Base-by-base conservation (phyloP, 2,329 filamentous ascomycete genomes). In the Calonectria ilicicola region DNA sequence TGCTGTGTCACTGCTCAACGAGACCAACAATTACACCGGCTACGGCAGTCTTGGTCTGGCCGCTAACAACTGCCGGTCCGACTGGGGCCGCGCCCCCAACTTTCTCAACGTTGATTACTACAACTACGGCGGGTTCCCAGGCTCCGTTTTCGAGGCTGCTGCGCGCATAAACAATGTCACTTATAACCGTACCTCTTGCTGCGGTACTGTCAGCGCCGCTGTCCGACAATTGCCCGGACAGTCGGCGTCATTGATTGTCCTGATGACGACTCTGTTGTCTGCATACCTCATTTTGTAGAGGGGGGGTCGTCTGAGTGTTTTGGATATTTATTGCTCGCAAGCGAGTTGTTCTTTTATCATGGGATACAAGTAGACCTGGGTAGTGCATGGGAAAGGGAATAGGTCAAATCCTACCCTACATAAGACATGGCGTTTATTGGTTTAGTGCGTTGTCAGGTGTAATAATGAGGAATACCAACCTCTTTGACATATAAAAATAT, bases 21-120 rank as follows among this genome's bases (percentile, higher is more conserved):
- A 89, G 72, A 96, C 94, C 21, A 97, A 97, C 80, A 91, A 89
- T 15, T 88, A 88, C 15, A 87, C 86, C 1, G 93, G 93, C 19
- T 86, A 83, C 66, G 93, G 94, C 38, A 94, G 91, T 79, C 84
- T 96, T 8, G 94, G 94, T 0, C 76, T 85, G 17, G 90, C 90
- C 70, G 91, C 91, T 1, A 83, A 89, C n/a, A 90, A 91, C 72
- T 97, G 95, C 81, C 82, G 83, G 15, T 71, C 79, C 1, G 82
- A 86, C 60, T 97, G 93, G 93, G 87, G 87, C 23, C 89, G 90
- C 10, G 88, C 94, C 0, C 95, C 95, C 2, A 96, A 93, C 79
- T 92, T 95, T 80, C 86, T 97, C 63, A 92, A 97, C 67, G 94
- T 97, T 29, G 95, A 97, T 82, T 97, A 95, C 83, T 97, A 97